A percentile compares a stretch with the other conserved stretches of the same genome.
Conservation (phyloP, 768 basidiomycete species). For the Termitomyces sp. region DNA sequence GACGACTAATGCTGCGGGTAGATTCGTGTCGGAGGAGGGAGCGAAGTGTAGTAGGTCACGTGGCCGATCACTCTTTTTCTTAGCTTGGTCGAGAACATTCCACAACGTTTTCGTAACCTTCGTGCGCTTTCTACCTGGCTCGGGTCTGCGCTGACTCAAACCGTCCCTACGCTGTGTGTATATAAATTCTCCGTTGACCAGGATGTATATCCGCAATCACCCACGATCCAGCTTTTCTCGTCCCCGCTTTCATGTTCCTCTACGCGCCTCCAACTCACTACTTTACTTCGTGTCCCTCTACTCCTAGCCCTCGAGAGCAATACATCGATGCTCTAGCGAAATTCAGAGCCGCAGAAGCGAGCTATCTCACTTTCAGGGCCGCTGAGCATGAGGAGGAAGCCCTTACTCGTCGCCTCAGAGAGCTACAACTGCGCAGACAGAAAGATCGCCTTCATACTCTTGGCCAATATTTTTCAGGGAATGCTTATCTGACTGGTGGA, state of each 20-base stretch:
- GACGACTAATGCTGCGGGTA: too few relatives aligned
- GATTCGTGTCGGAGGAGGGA: too few relatives aligned
- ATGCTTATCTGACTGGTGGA: background rate
- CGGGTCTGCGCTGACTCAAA: background rate
- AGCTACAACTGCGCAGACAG: conserved; percentile 13
- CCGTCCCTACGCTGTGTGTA: too few relatives aligned
- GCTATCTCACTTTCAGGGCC: conserved; percentile 26
- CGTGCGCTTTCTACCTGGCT: background rate
- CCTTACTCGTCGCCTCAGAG: conserved; percentile 16
- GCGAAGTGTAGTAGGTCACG: too few relatives aligned
- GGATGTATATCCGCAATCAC: background rate
- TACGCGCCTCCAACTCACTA: background rate
- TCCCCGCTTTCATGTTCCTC: background rate
- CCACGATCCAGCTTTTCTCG: too few relatives aligned
- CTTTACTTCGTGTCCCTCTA: background rate
- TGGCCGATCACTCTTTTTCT: background rate
- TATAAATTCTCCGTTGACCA: background rate
- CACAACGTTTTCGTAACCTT: background rate
- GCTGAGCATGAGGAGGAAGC: conserved; percentile 22
- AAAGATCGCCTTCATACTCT: background rate
- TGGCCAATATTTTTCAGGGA: background rate
- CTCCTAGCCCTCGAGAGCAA: conserved; percentile 20
- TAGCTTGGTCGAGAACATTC: background rate
- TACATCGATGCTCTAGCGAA: conserved; percentile 31
- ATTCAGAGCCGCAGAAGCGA: conserved; percentile 27